Percentiles rank a stretch among this genome's conserved stretches.
These are phyloP conservation scores for Sphagnum tenellum DNA, from an alignment of 225 moss, liverwort and hornwort genomes.

Conservation along the genomic window DNA sequence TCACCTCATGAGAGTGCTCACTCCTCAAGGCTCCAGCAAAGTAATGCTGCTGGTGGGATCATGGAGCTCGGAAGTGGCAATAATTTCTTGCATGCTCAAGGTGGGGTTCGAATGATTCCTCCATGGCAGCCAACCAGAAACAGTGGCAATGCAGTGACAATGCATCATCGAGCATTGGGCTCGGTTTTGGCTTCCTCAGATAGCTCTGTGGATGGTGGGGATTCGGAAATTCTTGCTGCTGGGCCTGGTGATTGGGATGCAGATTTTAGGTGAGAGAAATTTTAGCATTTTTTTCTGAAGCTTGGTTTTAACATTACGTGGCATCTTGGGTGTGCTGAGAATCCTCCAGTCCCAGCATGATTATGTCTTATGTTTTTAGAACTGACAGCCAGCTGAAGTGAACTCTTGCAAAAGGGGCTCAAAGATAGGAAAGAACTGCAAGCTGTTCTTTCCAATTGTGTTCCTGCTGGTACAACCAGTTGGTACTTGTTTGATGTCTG, in stretches of 20 bases:
- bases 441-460: too few species aligned
- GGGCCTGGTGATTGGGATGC: constrained; percentile 45
- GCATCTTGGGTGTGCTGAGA: too few species aligned
- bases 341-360: too few species aligned
- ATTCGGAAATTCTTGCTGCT: constrained; percentile 22
- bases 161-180: constrained; percentile 25
- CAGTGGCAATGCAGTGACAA: constrained; percentile 16
- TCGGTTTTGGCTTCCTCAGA: constrained; percentile 29
- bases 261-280: constrained; percentile 29
- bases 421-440: too few species aligned
- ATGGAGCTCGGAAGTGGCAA: constrained; percentile 13
- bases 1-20: constrained; percentile 18
- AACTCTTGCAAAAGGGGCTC: too few species aligned
- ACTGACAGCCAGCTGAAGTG: too few species aligned
- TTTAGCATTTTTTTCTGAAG: too few species aligned
- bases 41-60: constrained; percentile 28
- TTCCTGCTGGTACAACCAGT: too few species aligned
- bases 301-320: too few species aligned
- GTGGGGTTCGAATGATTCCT: constrained; percentile 14
- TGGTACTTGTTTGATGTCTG: too few species aligned
- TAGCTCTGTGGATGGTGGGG: constrained; percentile 39
- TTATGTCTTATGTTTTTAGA: too few species aligned
- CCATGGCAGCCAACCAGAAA: constrained; percentile 19
- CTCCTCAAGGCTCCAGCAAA: constrained; percentile 33
- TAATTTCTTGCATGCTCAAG: constrained; percentile 17